Evolutionary conservation across 345 rosid species (phyloP), one percentile per base, ranked within the genome.

Genomic region (Euphorbia lathyris): DNA sequence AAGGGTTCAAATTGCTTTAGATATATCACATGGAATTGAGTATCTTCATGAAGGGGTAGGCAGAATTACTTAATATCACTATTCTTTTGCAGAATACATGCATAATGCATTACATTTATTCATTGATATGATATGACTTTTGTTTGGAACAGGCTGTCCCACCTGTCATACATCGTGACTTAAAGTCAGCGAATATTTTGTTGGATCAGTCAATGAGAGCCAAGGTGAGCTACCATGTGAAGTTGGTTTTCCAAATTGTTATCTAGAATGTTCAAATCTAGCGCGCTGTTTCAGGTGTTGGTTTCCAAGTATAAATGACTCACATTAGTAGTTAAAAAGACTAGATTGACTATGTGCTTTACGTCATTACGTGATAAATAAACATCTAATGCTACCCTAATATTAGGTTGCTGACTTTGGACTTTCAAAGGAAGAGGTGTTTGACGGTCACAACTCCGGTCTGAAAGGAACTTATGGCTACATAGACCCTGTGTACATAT

Each of bases 391-490:
- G 38, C 56, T 26, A 59, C 23, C 57, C 7, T 10, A 13, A 61
- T 32, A 59, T 32, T 72, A 95, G 99, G 97, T 95, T 73, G 97
- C 99, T 20, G 97, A 95, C 81, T 95, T 95, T 25, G 97, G 99
- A 68, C 82, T 95, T 63, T 95, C 99, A 7, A 95, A 86, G 76
- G 97, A 92, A 84, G 96, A 87, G 80, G 86, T 77, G 43, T 87
- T 84, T 19, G 92, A 95, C 48, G 90, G 89, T 65, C 83, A 82
- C 60, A 86, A 76, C 63, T 92, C 97, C 0, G 86, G 97, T 67
- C 77, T 95, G 72, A 92, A 92, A 82, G 99, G 97, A 27, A 95
- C 97, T 61, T 90, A 92, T 47, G 99, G 97, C 58, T 95, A 92
- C 83, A 86, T 95, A 62, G 99, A 92, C 74, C 97, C 97, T 3